A percentile compares a stretch with the other conserved stretches of the same genome.
Evolutionary conservation across 805 yeast species (phyloP).

Genomic region (Barnettozyma siamensis): DNA sequence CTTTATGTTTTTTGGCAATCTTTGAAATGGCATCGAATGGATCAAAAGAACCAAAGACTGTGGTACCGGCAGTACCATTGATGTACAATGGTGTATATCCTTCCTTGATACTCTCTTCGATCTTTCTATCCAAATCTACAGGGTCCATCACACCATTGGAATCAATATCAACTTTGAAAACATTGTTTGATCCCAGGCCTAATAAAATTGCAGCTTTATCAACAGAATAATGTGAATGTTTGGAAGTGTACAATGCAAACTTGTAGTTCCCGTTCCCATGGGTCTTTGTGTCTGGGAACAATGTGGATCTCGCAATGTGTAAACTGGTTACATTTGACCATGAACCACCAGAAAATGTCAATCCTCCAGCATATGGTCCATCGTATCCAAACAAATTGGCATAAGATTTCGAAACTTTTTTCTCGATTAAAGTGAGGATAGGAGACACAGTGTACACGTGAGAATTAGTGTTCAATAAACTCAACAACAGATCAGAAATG

Average conservation of each 20-base stretch:
- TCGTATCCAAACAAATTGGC: conserved; percentile 60
- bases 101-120: conserved; percentile 36
- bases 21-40: conserved; percentile 49
- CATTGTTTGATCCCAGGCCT: conserved; percentile 61
- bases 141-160: conserved; percentile 52
- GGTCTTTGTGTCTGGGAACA: conserved; percentile 63
- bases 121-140: conserved; percentile 38
- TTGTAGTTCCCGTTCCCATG: conserved; percentile 47
- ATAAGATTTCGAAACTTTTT: conserved; percentile 58
- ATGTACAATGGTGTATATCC: conserved; percentile 71
- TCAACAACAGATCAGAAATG: conserved; percentile 60
- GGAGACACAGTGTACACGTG: conserved; percentile 87
- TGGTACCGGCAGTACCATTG: conserved; percentile 85
- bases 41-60: conserved; percentile 82
- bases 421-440: conserved; percentile 68
- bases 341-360: conserved; percentile 84
- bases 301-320: conserved; percentile 65
- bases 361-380: conserved; percentile 61
- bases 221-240: conserved; percentile 74
- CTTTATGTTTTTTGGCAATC: conserved; percentile 46
- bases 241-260: conserved; percentile 67
- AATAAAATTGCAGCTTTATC: conserved; percentile 74
- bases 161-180: conserved; percentile 58
- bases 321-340: conserved; percentile 79
- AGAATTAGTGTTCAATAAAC: conserved; percentile 73